These are phyloP conservation scores for Penicillium rolfsii DNA, from an alignment of 2,329 filamentous ascomycete species.

Conservation along the genomic window DNA sequence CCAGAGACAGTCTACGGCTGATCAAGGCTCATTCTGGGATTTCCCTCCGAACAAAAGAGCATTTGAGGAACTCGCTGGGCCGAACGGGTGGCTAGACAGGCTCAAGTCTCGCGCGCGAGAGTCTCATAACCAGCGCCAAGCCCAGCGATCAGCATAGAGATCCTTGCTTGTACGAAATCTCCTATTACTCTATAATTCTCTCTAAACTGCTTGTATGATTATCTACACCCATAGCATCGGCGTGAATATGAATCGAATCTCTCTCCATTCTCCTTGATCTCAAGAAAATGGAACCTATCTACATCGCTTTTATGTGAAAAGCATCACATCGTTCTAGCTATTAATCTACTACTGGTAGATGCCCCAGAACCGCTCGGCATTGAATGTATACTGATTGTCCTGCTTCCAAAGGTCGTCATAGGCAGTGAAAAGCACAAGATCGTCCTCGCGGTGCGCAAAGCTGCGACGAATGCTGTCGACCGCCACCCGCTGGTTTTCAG, in stretches of 20 bases:
- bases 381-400: conserved; percentile 63
- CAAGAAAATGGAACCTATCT: conserved; percentile 9
- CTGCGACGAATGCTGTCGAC: conserved; percentile 64
- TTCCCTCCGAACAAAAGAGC: conserved; percentile 37
- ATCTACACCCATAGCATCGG: background rate
- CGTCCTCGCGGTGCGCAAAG: conserved; percentile 51
- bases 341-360: conserved; percentile 42
- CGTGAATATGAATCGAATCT: background rate
- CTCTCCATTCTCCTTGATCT: conserved; percentile 4
- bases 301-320: background rate
- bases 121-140: background rate
- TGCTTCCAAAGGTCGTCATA: conserved; percentile 82
- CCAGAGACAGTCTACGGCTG: conserved; percentile 4
- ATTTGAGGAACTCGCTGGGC: conserved; percentile 30
- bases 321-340: background rate
- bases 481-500: conserved; percentile 68
- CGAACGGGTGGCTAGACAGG: conserved; percentile 33
- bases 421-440: conserved; percentile 73
- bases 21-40: conserved; percentile 37
- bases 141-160: background rate
- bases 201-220: background rate
- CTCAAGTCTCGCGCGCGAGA: conserved; percentile 3
- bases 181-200: background rate
- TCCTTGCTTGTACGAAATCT: background rate
- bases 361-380: conserved; percentile 79